Conservation (phyloP, 2,329 filamentous ascomycete genomes). For the Colletotrichum acutatum region DNA sequence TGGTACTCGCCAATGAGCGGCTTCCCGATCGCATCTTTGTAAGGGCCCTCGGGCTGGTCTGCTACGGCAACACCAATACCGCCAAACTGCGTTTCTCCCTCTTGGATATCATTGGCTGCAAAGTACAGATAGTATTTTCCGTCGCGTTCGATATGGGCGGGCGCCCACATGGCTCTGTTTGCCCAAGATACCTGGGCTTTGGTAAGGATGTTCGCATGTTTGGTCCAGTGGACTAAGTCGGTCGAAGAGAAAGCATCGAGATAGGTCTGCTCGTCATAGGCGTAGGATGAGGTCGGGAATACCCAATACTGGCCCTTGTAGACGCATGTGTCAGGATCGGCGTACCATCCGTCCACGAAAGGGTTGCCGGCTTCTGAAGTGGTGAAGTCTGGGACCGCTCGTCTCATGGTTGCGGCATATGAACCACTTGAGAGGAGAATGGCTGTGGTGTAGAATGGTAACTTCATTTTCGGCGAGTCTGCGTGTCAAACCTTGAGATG, state of each 20-base stretch:
- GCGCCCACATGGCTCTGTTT: slow-evolving; percentile 73
- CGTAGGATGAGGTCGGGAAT: slow-evolving; percentile 57
- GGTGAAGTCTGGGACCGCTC: slow-evolving; percentile 21
- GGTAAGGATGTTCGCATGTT: slow-evolving; percentile 54
- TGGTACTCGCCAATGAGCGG: slow-evolving; percentile 55
- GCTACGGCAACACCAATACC: too few species aligned
- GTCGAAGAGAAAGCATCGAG: slow-evolving; percentile 62
- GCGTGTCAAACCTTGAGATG: too few species aligned
- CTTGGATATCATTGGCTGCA: slow-evolving; percentile 59
- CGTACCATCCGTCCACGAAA: slow-evolving; percentile 61
- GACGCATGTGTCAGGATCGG: slow-evolving; percentile 60
- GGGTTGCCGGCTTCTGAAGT: slow-evolving; percentile 58
- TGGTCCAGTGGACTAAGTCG: slow-evolving; percentile 61
- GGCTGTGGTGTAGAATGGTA: too few species aligned
- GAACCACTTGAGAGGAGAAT: too few species aligned
- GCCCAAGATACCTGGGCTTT: slow-evolving; percentile 71
- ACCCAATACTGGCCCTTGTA: slow-evolving; percentile 59
- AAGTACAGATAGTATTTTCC: slow-evolving; percentile 75
- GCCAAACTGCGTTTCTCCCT: slow-evolving; percentile 59
- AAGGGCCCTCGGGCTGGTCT: slow-evolving; percentile 60
- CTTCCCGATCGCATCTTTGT: slow-evolving; percentile 64
- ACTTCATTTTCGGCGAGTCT: too few species aligned
- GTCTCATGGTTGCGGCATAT: too few species aligned
- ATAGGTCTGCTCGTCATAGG: slow-evolving; percentile 59
- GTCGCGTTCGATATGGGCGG: slow-evolving; percentile 67